Percentiles rank a stretch among this genome's conserved stretches.
These are phyloP conservation scores for Apiotrichum akiyoshidainum DNA, from an alignment of 1,284 basidiomycete genomes.

Conservation along the genomic window DNA sequence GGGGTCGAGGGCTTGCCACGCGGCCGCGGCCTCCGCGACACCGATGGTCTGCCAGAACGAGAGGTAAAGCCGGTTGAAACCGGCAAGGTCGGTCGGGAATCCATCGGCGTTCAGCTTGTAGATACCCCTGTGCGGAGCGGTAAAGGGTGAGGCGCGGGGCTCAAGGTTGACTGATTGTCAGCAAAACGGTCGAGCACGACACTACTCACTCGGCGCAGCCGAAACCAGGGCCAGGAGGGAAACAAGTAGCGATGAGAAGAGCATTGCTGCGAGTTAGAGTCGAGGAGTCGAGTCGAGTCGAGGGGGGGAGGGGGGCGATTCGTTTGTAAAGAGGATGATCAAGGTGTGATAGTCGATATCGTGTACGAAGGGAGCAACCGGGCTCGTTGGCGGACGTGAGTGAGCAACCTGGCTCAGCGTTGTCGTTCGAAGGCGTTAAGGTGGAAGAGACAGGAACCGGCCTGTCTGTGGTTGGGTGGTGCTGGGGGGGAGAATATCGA, in stretches of 20 bases:
- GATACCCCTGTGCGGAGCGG: neutral
- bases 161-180: neutral
- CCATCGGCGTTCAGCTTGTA: neutral
- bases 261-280: too few relatives aligned
- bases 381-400: neutral
- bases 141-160: neutral
- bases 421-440: neutral
- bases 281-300: too few relatives aligned
- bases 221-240: too few relatives aligned
- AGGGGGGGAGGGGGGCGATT: too few relatives aligned
- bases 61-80: slow-evolving; percentile 51
- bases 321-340: neutral
- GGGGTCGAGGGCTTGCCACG: neutral
- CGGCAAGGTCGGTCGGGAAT: neutral
- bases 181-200: neutral
- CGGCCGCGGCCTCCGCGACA: slow-evolving; percentile 14
- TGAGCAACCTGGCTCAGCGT: neutral
- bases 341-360: neutral
- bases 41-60: slow-evolving; percentile 43
- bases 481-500: neutral
- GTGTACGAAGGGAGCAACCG: neutral
- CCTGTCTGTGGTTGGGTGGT: neutral
- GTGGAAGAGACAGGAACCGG: neutral
- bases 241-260: too few relatives aligned
- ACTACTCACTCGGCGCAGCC: neutral